Conservation (phyloP, 768 basidiomycete species). For the Suillus bovinus region DNA sequence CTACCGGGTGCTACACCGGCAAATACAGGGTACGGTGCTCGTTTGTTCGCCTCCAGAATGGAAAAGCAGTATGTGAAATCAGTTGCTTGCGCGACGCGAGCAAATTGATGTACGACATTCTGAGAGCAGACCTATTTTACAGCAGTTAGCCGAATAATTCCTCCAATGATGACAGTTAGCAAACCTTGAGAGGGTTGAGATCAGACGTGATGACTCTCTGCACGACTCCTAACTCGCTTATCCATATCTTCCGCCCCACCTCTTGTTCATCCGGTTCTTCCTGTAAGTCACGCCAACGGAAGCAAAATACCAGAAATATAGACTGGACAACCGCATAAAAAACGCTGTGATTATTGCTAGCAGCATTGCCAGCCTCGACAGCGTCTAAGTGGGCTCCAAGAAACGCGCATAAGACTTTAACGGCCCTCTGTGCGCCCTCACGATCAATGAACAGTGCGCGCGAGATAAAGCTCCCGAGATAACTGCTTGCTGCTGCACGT, state of each 20-base stretch:
- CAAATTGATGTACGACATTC: constrained; percentile 91
- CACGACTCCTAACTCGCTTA: constrained; percentile 73
- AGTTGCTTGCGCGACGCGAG: constrained; percentile 87
- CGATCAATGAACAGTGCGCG: constrained; percentile 85
- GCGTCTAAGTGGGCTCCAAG: constrained; percentile 74
- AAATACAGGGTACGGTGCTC: constrained; percentile 50
- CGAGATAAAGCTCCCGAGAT: constrained; percentile 90
- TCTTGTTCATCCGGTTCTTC: constrained; percentile 60
- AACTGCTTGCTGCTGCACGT: constrained; percentile 89
- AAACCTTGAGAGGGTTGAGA: constrained; percentile 88
- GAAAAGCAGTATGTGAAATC: constrained; percentile 94
- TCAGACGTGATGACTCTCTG: constrained; percentile 79
- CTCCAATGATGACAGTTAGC: not conserved
- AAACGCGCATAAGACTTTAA: constrained; percentile 85
- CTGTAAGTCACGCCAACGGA: constrained; percentile 89
- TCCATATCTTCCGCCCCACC: constrained; percentile 71
- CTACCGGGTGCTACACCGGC: constrained; percentile 22
- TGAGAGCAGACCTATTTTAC: constrained; percentile 76
- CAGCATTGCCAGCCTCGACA: constrained; percentile 38
- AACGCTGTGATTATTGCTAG: constrained; percentile 54
- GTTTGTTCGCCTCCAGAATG: constrained; percentile 86
- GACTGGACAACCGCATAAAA: constrained; percentile 94
- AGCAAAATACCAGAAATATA: constrained; percentile 96
- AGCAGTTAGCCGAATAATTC: not conserved
- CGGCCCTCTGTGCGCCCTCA: constrained; percentile 68